Evolutionary conservation across 306 rosid genomes (phyloP).

Genomic region (Malus sieversii): DNA sequence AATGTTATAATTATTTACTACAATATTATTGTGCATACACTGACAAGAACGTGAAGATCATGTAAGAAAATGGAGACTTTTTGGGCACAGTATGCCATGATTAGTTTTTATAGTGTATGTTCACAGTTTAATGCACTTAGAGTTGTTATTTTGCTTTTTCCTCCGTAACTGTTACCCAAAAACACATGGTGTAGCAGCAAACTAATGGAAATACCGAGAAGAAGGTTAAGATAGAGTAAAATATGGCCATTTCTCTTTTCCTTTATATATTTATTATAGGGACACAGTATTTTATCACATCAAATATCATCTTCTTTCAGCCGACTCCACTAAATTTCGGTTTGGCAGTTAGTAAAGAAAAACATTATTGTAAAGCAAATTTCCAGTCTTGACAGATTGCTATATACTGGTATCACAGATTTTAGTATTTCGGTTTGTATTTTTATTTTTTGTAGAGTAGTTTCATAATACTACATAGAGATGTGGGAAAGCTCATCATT

Average conservation of each 20-base stretch:
- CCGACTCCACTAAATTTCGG: background rate
- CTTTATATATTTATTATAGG: background rate
- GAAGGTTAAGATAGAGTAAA: background rate
- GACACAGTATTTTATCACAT: background rate
- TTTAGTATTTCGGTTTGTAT: background rate
- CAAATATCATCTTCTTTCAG: slow-evolving; percentile 6
- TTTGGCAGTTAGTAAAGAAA: background rate
- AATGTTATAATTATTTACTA: background rate
- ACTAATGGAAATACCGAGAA: background rate
- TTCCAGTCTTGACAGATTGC: background rate
- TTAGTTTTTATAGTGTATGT: background rate
- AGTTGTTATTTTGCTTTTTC: background rate
- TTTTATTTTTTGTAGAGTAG: background rate
- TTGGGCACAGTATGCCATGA: slow-evolving; percentile 15
- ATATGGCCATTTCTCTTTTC: slow-evolving; percentile 12
- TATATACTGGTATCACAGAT: background rate
- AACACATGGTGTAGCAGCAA: slow-evolving; percentile 22
- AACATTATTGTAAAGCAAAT: background rate
- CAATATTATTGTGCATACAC: background rate
- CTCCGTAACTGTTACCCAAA: slow-evolving; percentile 8
- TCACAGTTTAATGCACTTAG: slow-evolving; percentile 3
- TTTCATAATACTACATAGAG: background rate
- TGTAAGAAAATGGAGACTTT: slow-evolving; percentile 1
- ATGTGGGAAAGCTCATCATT: background rate
- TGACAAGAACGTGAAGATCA: background rate